These are phyloP conservation scores for Leccinum ochraceum DNA, from an alignment of 768 basidiomycete genomes.

Conservation along the genomic window DNA sequence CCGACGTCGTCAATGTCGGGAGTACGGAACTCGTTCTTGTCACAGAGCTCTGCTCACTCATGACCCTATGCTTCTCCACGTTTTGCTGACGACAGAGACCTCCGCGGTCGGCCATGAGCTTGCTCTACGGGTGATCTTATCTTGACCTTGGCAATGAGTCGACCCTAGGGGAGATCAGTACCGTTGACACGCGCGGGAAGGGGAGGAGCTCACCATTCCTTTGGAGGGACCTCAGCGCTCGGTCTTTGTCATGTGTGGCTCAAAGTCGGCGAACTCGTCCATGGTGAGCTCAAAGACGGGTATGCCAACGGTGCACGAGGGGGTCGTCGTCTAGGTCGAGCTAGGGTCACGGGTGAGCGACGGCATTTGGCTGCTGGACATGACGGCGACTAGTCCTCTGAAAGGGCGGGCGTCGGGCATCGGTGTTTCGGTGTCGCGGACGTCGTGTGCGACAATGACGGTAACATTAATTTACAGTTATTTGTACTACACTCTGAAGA, in stretches of 20 bases:
- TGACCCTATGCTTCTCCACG: constrained; percentile 78
- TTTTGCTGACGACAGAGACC: constrained; percentile 85
- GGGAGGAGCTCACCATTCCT: constrained; percentile 72
- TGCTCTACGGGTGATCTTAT: constrained; percentile 89
- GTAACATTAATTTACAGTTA: background rate
- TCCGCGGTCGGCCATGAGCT: constrained; percentile 82
- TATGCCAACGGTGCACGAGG: constrained; percentile 78
- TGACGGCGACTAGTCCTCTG: constrained; percentile 11
- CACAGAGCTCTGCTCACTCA: constrained; percentile 65
- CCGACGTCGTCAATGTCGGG: constrained; percentile 34
- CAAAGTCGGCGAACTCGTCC: constrained; percentile 91
- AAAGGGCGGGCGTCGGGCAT: constrained; percentile 4
- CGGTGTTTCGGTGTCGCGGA: constrained; percentile 6
- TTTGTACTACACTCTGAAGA: background rate
- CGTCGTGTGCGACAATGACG: constrained; percentile 13
- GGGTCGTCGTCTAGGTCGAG: constrained; percentile 79
- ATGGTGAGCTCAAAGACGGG: constrained; percentile 95
- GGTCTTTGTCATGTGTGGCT: constrained; percentile 48
- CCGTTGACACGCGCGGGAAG: constrained; percentile 17
- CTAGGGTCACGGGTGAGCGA: constrained; percentile 53
- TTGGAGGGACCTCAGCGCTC: constrained; percentile 90
- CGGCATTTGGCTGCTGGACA: constrained; percentile 30
- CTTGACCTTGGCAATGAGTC: constrained; percentile 59
- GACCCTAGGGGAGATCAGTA: constrained; percentile 14
- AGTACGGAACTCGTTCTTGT: constrained; percentile 69